phyloP scores from a whole-genome alignment of 768 basidiomycete species.

The Rhizopogon roseolus region DNA sequence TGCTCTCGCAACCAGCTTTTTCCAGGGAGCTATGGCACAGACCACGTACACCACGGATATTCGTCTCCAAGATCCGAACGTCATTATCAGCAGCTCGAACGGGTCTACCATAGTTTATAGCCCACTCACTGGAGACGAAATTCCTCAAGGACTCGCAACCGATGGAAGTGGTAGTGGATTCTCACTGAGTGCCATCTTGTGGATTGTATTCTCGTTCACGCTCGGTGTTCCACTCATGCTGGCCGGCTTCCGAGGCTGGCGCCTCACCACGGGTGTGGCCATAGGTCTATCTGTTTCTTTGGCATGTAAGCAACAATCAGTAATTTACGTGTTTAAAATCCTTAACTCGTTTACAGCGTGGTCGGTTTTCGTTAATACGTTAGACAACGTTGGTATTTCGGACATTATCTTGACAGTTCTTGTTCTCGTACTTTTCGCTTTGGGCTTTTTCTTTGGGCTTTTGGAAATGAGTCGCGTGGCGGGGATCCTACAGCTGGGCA shows the following conservation, averaged over 20 bases:
- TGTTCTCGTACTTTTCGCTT: slow-evolving; percentile 42
- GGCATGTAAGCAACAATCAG: slow-evolving; percentile 30
- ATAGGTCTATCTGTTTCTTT: slow-evolving; percentile 48
- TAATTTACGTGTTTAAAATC: not conserved
- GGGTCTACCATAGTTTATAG: slow-evolving; percentile 44
- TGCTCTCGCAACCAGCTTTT: not conserved
- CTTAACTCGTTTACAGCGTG: slow-evolving; percentile 37
- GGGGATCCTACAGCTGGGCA: slow-evolving; percentile 41
- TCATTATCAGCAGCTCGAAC: slow-evolving; percentile 15
- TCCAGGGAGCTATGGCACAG: slow-evolving; percentile 1
- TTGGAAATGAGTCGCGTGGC: slow-evolving; percentile 45
- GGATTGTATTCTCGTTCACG: slow-evolving; percentile 50
- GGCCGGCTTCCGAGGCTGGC: slow-evolving; percentile 53
- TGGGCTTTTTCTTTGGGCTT: slow-evolving; percentile 51
- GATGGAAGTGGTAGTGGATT: slow-evolving; percentile 56
- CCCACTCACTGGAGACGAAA: slow-evolving; percentile 33
- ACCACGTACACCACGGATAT: not conserved
- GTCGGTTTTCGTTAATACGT: slow-evolving; percentile 57
- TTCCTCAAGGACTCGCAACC: slow-evolving; percentile 51
- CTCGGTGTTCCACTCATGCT: slow-evolving; percentile 51
- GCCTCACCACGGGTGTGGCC: slow-evolving; percentile 50
- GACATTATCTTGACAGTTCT: slow-evolving; percentile 49
- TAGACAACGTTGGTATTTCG: slow-evolving; percentile 41
- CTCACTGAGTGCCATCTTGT: slow-evolving; percentile 45
- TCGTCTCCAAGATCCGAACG: slow-evolving; percentile 24